Evolutionary conservation across 2,329 filamentous ascomycete species (phyloP).

Genomic region (Gnomoniopsis sp.): DNA sequence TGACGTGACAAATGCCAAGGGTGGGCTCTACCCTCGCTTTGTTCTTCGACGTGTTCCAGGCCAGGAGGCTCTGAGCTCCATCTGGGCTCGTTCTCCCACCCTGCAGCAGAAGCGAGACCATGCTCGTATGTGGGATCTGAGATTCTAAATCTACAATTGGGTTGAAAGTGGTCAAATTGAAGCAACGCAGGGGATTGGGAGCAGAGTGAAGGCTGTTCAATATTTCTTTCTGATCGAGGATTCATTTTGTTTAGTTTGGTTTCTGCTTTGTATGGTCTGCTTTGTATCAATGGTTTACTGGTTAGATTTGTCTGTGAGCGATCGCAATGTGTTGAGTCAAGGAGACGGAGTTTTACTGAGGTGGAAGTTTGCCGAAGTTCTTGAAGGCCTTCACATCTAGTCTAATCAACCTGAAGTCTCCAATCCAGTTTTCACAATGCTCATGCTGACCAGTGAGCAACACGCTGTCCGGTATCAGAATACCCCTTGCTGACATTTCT

Average conservation of each 20-base stretch:
- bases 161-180: neutral
- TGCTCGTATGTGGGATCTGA: slow-evolving; percentile 13
- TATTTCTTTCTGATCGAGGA: neutral
- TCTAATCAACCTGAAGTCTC: no score
- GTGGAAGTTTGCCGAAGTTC: no score
- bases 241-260: neutral
- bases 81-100: slow-evolving; percentile 15
- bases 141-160: neutral
- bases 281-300: neutral
- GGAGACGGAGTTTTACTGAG: neutral
- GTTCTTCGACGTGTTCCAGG: slow-evolving; percentile 19
- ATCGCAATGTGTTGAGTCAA: no score
- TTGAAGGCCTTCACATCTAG: neutral
- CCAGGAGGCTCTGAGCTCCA: slow-evolving; percentile 19
- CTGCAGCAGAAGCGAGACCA: slow-evolving; percentile 17
- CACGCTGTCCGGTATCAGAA: no score
- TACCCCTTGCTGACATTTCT: no score
- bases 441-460: no score
- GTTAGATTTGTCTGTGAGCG: no score
- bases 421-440: no score
- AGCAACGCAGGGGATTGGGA: neutral
- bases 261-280: neutral
- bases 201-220: neutral
- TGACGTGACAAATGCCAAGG: slow-evolving; percentile 17
- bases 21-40: slow-evolving; percentile 23